Base-by-base conservation (phyloP, 164 flowering plant genomes). In the Tinospora cordifolia region DNA sequence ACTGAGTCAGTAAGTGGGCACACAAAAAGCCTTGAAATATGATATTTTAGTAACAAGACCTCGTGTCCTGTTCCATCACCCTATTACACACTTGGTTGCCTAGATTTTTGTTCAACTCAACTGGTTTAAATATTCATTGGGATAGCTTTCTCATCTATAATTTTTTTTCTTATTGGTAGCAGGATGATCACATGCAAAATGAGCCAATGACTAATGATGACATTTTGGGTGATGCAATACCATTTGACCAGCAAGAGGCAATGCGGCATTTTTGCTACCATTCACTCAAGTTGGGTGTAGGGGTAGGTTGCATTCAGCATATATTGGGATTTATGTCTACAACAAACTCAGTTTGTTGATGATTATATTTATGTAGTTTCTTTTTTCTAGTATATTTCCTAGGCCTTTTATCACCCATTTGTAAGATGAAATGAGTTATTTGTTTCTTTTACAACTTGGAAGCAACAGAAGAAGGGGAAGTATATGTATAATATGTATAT, bases 201-300 rank as follows among this genome's bases (percentile, higher is more conserved):
- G 80, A 67, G 44, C 67, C 63, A 27, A 81, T 92, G 96, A 86
- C 97, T 66, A 95, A 89, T 85, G 99, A 95, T 84, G 99, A 95
- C 71, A 76, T 91, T 70, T 75, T 95, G 78, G 99, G 99, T 38
- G 98, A 95, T 84, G 83, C 79, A 71, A 85, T 95, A 76, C 97
- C 98, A 69, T 47, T 17, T 62, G 90, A 87, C 54, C 99, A 95
- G 80, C 87, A 83, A 83, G 82, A 80, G 34, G 68, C 76, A 15
- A 30, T 89, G 74, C 82, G 88, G 65, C 82, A 78, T 66, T 84
- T 87, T 74, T 92, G 97, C 79, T 90, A 81, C 70, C 83, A 85
- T 60, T 40, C 78, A 21, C 84, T 95, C 62, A 87, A 83, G 74
- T 62, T 87, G 82, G 69, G 72, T 76, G 34, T 44, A 51, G 88